Evolutionary conservation across 495 filamentous ascomycete genomes (phyloP).

Genomic region (Hypomontagnella monticulosa): DNA sequence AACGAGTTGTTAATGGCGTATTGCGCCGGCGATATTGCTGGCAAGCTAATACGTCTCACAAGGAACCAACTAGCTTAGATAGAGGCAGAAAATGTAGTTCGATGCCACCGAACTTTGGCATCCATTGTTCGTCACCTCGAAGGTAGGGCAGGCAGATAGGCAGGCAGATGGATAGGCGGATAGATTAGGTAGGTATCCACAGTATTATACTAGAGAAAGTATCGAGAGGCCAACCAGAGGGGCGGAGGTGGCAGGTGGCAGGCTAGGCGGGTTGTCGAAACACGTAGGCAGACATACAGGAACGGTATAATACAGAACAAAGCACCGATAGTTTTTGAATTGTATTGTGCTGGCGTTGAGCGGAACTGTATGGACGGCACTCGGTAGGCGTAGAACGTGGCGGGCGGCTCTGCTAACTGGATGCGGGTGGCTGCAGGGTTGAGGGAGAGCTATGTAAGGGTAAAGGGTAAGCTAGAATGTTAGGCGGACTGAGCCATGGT

Average conservation of each 20-base stretch:
- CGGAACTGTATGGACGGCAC: conserved; percentile 4
- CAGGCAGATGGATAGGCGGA: conserved; percentile 8
- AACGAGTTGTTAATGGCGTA: conserved; percentile 16
- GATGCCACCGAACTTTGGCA: conserved; percentile 51
- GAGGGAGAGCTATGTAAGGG: conserved; percentile 5
- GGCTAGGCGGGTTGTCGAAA: conserved; percentile 19
- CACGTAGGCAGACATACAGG: conserved; percentile 43
- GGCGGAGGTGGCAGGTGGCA: conserved; percentile 6
- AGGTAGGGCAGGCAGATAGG: conserved; percentile 22
- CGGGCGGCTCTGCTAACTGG: conserved; percentile 49
- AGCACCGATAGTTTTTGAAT: conserved; percentile 13
- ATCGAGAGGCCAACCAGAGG: conserved; percentile 1
- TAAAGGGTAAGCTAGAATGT: conserved; percentile 30
- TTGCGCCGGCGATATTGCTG: conserved; percentile 16
- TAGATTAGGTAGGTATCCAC: conserved; percentile 24
- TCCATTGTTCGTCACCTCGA: conserved; percentile 47
- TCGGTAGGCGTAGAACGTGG: conserved; percentile 34
- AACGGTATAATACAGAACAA: conserved; percentile 13
- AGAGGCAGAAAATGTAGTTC: conserved; percentile 33
- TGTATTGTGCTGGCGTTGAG: conserved; percentile 10
- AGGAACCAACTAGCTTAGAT: conserved; percentile 37
- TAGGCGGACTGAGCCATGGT: conserved; percentile 43
- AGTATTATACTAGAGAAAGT: conserved; percentile 9
- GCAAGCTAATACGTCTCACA: conserved; percentile 19
- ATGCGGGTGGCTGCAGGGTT: conserved; percentile 47